Evolutionary conservation across 2,329 filamentous ascomycete genomes (phyloP), one percentile per base, ranked within the genome.

Genomic region (Reticulascus tulasneorum): DNA sequence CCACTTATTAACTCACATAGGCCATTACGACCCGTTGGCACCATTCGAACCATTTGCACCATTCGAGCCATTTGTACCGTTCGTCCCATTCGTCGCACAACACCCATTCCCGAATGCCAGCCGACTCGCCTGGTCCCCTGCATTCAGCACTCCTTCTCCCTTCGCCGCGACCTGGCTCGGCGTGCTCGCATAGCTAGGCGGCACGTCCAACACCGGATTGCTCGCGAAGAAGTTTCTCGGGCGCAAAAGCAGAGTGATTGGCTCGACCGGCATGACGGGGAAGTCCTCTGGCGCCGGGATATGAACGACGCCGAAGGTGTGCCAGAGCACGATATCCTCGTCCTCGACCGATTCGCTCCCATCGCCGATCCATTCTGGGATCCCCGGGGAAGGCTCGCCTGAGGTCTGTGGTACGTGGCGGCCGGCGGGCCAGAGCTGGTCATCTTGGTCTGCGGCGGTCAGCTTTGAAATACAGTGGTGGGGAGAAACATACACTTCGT

Each of bases 241-340:
- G 21, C 86, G 69, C 25, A 94, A 68, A 23, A 94, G 71, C 48
- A 94, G 66, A 2, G 79, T 86, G 75, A 95, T 90, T 1, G 86
- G 85, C 67, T 90, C 85, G 1, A 78, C 84, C 0, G 88, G 88
- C 89, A 95, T 95, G 49, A 95, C 73, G 20, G 90, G 90, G 67
- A 87, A 95, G 60, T 95, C 90, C 56, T 96, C 90, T 0, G 89
- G 88, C 0, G 85, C 69, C 0, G 90, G 89, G 68, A 95, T 91
- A 58, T 95, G 90, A 1, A 84, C 91, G 23, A 95, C 71, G 23
- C 90, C 90, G 53, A 95, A 96, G 0, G 88, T 94, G 64, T 95
- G 89, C 89, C 89, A 96, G 12, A 95, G 75, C 2, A 96, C 89
- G 20, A 95, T 66, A 56, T 96, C 86, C 1, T 81, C 86, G 67